phyloP scores from a whole-genome alignment of 352 stramenopile genomes.

The Phytophthora rubi region DNA sequence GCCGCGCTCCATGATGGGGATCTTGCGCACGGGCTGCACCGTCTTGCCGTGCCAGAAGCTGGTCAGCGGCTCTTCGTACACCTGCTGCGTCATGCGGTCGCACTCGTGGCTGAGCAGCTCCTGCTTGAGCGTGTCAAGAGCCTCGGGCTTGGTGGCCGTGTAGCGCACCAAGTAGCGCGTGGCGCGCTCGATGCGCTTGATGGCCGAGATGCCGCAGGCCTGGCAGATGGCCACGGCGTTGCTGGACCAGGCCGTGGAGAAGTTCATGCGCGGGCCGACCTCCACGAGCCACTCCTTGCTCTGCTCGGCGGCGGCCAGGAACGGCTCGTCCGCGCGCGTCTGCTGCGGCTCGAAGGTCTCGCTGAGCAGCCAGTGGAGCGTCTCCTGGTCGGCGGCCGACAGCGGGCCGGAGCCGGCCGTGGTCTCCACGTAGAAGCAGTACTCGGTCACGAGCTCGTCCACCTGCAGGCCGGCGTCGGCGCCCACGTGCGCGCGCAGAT shows the following conservation, averaged over 20 bases:
- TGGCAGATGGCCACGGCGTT: slow-evolving; percentile 98
- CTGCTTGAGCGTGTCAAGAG: slow-evolving; percentile 51
- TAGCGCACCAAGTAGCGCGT: slow-evolving; percentile 90
- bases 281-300: slow-evolving; percentile 88
- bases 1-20: slow-evolving; percentile 96
- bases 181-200: slow-evolving; percentile 95
- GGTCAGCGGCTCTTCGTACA: slow-evolving; percentile 91
- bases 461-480: slow-evolving; percentile 38
- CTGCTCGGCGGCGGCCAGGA: slow-evolving; percentile 39
- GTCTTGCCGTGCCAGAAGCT: slow-evolving; percentile 91
- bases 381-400: slow-evolving; percentile 61
- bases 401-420: slow-evolving; percentile 48
- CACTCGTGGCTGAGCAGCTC: slow-evolving; percentile 81
- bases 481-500: slow-evolving; percentile 42
- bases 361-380: slow-evolving; percentile 94
- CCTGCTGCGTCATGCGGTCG: slow-evolving; percentile 98
- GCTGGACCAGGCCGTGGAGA: slow-evolving; percentile 98
- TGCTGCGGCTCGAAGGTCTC: slow-evolving; percentile 97
- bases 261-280: slow-evolving; percentile 98
- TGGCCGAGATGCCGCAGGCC: slow-evolving; percentile 87
- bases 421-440: slow-evolving; percentile 97
- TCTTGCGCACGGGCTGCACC: slow-evolving; percentile 85
- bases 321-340: slow-evolving; percentile 64
- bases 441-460: slow-evolving; percentile 91
- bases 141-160: slow-evolving; percentile 47